Evolutionary conservation across 371 early-diverging fungal genomes (phyloP).

Genomic region (Mucor sp.): DNA sequence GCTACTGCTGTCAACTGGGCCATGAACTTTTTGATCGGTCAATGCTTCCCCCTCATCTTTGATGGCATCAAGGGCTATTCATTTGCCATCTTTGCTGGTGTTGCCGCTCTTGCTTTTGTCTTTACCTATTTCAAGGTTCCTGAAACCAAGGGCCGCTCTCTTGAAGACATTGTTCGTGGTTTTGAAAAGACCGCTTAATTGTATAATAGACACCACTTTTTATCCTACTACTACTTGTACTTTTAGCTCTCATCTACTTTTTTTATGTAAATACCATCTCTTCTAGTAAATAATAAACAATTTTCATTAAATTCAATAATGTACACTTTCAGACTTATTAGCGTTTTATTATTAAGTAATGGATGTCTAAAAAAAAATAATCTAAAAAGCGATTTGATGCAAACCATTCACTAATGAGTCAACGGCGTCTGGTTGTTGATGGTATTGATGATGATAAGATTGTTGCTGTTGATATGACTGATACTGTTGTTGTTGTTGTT

Average conservation of each 20-base stretch:
- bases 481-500: background rate
- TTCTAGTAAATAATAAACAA: background rate
- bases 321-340: too few relatives aligned
- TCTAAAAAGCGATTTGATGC: background rate
- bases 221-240: too few relatives aligned
- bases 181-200: background rate
- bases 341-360: background rate
- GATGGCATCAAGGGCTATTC: conserved; percentile 61
- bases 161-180: conserved; percentile 36
- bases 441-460: background rate
- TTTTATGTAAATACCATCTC: background rate
- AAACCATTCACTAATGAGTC: background rate
- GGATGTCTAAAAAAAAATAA: background rate
- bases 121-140: conserved; percentile 48
- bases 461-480: background rate
- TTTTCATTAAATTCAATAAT: background rate
- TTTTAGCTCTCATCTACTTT: background rate
- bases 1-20: conserved; percentile 69
- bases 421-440: background rate
- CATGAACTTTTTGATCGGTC: conserved; percentile 53
- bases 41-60: conserved; percentile 66
- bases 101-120: conserved; percentile 25
- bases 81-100: conserved; percentile 64
- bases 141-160: conserved; percentile 61
- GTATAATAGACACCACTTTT: background rate